Conservation (phyloP, 495 filamentous ascomycete genomes). For the Saxophila tyrrhenica region DNA sequence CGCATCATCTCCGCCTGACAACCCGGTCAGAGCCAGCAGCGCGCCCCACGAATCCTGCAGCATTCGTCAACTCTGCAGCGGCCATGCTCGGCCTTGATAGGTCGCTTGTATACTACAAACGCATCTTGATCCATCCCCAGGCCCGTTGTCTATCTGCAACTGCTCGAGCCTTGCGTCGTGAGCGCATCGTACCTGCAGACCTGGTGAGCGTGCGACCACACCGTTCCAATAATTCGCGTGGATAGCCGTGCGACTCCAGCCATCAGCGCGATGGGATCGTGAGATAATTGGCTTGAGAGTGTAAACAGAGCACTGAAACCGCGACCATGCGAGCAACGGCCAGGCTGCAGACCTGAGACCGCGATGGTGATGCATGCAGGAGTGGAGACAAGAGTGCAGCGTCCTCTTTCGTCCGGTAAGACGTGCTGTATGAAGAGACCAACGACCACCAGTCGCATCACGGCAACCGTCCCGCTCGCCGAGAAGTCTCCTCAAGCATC, state of each 20-base stretch:
- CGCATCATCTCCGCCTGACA: neutral
- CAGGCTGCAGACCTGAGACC: neutral
- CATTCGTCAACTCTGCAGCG: neutral
- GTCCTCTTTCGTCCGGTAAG: neutral
- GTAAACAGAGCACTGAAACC: neutral
- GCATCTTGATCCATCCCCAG: neutral
- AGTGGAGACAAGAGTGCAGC: neutral
- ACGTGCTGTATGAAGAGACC: no score
- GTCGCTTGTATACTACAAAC: neutral
- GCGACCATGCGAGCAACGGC: neutral
- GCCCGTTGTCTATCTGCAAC: neutral
- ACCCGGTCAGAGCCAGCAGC: no score
- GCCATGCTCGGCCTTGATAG: neutral
- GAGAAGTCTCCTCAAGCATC: no score
- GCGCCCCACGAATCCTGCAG: neutral
- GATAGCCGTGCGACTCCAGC: neutral
- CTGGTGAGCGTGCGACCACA: neutral
- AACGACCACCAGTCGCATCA: no score
- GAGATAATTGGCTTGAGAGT: neutral
- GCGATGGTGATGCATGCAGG: neutral
- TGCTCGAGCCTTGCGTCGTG: constrained; percentile 1
- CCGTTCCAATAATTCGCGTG: neutral
- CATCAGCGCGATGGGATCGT: neutral
- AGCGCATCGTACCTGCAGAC: neutral
- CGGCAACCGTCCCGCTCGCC: no score